A percentile compares a stretch with the other conserved stretches of the same genome.
Conservation (phyloP, 106 monocot genomes). For the Ottelia alismoides region DNA sequence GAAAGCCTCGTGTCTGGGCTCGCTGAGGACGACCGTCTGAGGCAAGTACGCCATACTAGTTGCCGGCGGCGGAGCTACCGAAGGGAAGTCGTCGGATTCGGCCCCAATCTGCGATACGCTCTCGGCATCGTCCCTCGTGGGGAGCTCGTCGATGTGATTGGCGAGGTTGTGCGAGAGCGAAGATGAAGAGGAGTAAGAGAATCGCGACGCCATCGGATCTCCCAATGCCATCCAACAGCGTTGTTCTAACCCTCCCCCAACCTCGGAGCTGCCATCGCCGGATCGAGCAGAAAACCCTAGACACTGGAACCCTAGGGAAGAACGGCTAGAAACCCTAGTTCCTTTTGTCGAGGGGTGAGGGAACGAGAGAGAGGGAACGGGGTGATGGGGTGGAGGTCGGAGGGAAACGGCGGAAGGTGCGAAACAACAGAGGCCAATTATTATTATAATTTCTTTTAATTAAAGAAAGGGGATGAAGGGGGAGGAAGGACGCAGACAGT, state of each 20-base stretch:
- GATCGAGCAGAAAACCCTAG: too few species aligned
- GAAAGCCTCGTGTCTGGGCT: constrained; percentile 63
- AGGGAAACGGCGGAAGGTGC: too few species aligned
- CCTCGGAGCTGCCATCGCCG: constrained; percentile 3
- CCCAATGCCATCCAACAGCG: constrained; percentile 70
- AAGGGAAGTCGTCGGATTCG: neutral
- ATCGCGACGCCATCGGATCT: constrained; percentile 66
- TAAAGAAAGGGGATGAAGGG: too few species aligned
- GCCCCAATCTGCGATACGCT: too few species aligned
- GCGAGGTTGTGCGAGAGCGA: neutral
- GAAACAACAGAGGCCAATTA: too few species aligned
- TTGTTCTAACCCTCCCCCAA: constrained; percentile 14
- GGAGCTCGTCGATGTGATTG: constrained; percentile 21
- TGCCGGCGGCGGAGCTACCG: neutral
- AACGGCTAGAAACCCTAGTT: too few species aligned
- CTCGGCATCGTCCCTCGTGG: constrained; percentile 24
- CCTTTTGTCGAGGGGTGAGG: too few species aligned
- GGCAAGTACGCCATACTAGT: constrained; percentile 66
- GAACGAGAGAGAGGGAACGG: too few species aligned
- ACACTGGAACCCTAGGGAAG: too few species aligned
- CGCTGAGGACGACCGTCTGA: constrained; percentile 74
- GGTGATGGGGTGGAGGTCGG: too few species aligned
- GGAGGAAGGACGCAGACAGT: too few species aligned
- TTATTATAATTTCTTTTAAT: too few species aligned
- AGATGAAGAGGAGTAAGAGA: constrained; percentile 23